Percentiles rank a stretch among this genome's conserved stretches.
These are phyloP conservation scores for Pleomassaria siparia DNA, from an alignment of 2,329 filamentous ascomycete species.

Conservation along the genomic window DNA sequence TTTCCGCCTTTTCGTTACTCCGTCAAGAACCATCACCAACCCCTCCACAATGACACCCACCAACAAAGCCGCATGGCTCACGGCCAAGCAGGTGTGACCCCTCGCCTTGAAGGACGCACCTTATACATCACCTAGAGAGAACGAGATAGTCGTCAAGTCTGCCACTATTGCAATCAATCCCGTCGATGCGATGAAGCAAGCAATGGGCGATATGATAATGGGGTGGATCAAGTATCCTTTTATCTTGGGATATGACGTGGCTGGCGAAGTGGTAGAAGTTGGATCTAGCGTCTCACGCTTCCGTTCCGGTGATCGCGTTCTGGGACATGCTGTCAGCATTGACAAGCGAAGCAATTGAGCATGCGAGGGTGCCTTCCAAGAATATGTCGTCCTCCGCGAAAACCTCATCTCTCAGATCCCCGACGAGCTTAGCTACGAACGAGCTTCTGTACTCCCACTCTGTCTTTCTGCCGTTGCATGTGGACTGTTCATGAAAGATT, in stretches of 20 bases:
- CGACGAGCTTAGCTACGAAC: constrained; percentile 12
- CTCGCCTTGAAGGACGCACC: constrained; percentile 41
- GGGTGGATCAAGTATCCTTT: constrained; percentile 8
- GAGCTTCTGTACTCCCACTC: constrained; percentile 11
- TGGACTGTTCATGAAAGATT: constrained; percentile 8
- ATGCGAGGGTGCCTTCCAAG: constrained; percentile 27
- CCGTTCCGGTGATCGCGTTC: constrained; percentile 49
- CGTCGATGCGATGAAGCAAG: constrained; percentile 12
- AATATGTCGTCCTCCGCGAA: constrained; percentile 12
- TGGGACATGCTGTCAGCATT: constrained; percentile 27
- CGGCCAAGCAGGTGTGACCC: constrained; percentile 9
- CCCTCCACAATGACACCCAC: constrained; percentile 3
- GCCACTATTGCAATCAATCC: constrained; percentile 35
- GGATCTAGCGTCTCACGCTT: constrained; percentile 44
- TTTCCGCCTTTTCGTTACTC: not conserved
- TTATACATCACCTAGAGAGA: constrained; percentile 34
- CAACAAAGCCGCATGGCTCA: constrained; percentile 5
- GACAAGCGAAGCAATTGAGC: constrained; percentile 4
- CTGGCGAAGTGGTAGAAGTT: constrained; percentile 48
- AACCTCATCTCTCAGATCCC: constrained; percentile 28
- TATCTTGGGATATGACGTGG: constrained; percentile 44
- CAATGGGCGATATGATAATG: constrained; percentile 4
- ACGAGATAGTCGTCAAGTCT: constrained; percentile 45
- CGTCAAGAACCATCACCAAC: not conserved
- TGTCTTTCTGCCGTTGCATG: constrained; percentile 5